Evolutionary conservation across 1,284 basidiomycete genomes (phyloP), one percentile per base, ranked within the genome.

Genomic region (Sutorius eximius): DNA sequence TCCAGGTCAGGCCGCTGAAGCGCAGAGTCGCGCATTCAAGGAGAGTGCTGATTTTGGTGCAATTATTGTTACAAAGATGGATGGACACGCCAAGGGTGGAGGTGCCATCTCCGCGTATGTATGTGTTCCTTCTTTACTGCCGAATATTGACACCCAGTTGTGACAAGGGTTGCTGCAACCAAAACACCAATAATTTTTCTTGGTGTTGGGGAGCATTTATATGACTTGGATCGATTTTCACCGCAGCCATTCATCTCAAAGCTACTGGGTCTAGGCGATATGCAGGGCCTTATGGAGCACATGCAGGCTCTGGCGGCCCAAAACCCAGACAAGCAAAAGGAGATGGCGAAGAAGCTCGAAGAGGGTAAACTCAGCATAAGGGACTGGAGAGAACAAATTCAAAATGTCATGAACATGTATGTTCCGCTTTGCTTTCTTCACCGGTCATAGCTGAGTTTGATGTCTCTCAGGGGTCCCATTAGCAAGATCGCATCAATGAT

Each of bases 401-500:
- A 89, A 59, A 98, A 94, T 67, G 90, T 99, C 61, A 98, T 98
- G 95, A 93, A 91, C 69, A 98, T 99, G 97, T 89, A 61, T 64
- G 85, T 76, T 29, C 45, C 49, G 37, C 34, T 58, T 57, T 40
- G 42, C 49, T 34, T 34, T 33, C 29, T 47, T 50, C 44, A 34
- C 34, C n/a, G n/a, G 34, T 49, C 36, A 45, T n/a, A 36, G 36
- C 42, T 56, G 22, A 67, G 20, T 55, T 43, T 43, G 43, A 11
- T 45, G 38, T 45, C 54, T 46, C 57, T 8, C 67, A 95, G 93
- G 91, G 96, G 96, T 24, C 95, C 96, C 5, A 85, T 99, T 54
- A 94, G 91, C 66, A 99, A 99, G 77, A 95, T 99, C 64, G 95
- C 96, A 15, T 95, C 93, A 20, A 99, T 99, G 95, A 99, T 99